Evolutionary conservation across 495 filamentous ascomycete genomes (phyloP).

Genomic region (Oidiodendron maius): DNA sequence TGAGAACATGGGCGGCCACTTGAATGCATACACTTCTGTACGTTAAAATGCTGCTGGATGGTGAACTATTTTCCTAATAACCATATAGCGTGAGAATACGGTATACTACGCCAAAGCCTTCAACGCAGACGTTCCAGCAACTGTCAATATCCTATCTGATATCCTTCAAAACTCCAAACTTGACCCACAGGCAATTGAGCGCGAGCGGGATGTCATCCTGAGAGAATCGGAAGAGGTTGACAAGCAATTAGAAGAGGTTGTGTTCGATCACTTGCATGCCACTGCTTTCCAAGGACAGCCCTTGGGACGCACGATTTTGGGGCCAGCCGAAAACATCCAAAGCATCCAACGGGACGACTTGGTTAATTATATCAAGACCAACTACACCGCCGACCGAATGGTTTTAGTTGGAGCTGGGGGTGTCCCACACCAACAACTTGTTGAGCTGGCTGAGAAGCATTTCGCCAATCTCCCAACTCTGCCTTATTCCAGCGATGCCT

Average conservation of each 20-base stretch:
- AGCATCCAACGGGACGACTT: conserved; percentile 89
- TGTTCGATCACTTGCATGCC: conserved; percentile 98
- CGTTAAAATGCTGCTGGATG: conserved; percentile 27
- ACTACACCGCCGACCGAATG: conserved; percentile 99
- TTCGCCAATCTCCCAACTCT: conserved; percentile 69
- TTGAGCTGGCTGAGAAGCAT: conserved; percentile 94
- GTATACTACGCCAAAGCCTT: conserved; percentile 99
- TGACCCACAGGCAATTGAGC: conserved; percentile 85
- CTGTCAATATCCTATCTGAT: conserved; percentile 96
- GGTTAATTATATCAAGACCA: conserved; percentile 92
- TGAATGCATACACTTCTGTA: conserved; percentile 99
- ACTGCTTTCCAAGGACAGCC: conserved; percentile 95
- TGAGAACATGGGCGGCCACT: conserved; percentile 98
- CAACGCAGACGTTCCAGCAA: conserved; percentile 91
- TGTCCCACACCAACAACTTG: conserved; percentile 86
- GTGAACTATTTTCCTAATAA: conserved; percentile 10
- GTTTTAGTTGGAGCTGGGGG: conserved; percentile 95
- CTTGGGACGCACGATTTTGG: conserved; percentile 94
- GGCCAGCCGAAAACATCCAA: conserved; percentile 96
- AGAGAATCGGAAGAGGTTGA: conserved; percentile 99
- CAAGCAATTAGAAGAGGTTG: conserved; percentile 98
- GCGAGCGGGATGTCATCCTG: conserved; percentile 96
- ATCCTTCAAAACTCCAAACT: conserved; percentile 99
- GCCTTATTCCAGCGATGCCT: conserved; percentile 63
- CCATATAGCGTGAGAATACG: conserved; percentile 84